phyloP scores from a whole-genome alignment of 345 rosid species.

The Salix purpurea region DNA sequence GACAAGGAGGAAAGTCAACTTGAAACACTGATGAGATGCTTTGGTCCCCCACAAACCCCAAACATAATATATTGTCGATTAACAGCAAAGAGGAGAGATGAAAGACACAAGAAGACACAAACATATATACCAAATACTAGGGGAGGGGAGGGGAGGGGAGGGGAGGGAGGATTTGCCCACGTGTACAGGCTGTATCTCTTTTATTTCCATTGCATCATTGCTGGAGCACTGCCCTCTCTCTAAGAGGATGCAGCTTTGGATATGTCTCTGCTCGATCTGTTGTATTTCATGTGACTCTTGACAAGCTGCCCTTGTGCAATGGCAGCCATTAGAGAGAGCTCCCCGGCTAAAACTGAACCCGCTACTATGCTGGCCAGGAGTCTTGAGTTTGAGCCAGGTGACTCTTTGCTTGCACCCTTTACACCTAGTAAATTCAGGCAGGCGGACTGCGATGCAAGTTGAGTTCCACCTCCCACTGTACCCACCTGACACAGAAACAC shows the following conservation, averaged over 20 bases:
- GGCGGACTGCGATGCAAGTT: slow-evolving; percentile 81
- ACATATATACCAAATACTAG: too few relatives aligned
- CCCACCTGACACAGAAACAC: slow-evolving; percentile 50
- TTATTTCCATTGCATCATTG: slow-evolving; percentile 6
- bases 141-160: too few relatives aligned
- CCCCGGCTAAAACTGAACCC: slow-evolving; percentile 78
- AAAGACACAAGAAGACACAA: too few relatives aligned
- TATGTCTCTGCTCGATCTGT: slow-evolving; percentile 72
- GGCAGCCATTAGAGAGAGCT: slow-evolving; percentile 84
- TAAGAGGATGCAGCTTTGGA: slow-evolving; percentile 37
- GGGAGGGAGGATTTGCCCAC: too few relatives aligned
- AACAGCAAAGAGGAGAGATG: too few relatives aligned
- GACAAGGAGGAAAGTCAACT: too few relatives aligned
- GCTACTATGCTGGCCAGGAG: slow-evolving; percentile 70
- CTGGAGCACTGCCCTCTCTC: neutral
- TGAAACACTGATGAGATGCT: too few relatives aligned
- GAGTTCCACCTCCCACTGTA: slow-evolving; percentile 89
- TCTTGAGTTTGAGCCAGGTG: slow-evolving; percentile 69
- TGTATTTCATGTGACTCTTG: slow-evolving; percentile 85
- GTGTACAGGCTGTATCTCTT: neutral
- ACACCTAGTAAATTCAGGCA: slow-evolving; percentile 76
- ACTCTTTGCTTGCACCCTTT: slow-evolving; percentile 64
- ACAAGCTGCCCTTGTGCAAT: slow-evolving; percentile 88
- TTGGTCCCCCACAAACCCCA: too few relatives aligned
- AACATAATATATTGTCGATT: too few relatives aligned